Evolutionary conservation across 148 eudicot genomes (phyloP).

Genomic region (Cornus suecica): DNA sequence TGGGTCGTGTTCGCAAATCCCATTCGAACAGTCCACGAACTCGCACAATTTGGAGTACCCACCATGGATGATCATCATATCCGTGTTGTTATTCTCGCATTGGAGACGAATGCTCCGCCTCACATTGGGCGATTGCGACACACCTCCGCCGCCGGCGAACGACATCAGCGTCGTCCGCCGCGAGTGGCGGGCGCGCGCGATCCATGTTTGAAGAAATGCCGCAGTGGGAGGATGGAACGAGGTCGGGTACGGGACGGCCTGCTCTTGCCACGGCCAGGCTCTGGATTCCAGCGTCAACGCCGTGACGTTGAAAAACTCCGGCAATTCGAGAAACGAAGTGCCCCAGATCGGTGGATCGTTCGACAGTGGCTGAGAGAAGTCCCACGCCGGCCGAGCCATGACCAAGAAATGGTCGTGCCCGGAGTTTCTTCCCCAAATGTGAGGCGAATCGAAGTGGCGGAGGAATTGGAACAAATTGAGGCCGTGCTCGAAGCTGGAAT

Average conservation of each 20-base stretch:
- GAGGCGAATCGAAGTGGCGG: slow-evolving; percentile 21
- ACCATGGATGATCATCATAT: background rate
- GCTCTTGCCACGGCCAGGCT: slow-evolving; percentile 57
- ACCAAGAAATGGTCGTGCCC: slow-evolving; percentile 80
- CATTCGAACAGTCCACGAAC: slow-evolving; percentile 81
- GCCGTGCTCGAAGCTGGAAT: slow-evolving; percentile 57
- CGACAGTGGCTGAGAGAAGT: slow-evolving; percentile 42
- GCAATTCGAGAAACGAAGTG: slow-evolving; percentile 65
- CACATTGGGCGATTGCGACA: slow-evolving; percentile 50
- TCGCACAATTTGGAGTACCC: slow-evolving; percentile 62
- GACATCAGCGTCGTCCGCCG: slow-evolving; percentile 32
- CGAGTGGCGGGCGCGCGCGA: slow-evolving; percentile 31
- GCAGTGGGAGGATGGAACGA: slow-evolving; percentile 83
- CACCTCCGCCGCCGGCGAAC: slow-evolving; percentile 92
- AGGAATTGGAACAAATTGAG: slow-evolving; percentile 39
- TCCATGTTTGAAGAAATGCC: slow-evolving; percentile 64
- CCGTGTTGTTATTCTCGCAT: slow-evolving; percentile 31
- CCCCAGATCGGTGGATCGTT: slow-evolving; percentile 71
- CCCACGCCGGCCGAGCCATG: slow-evolving; percentile 76
- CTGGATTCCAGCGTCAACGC: slow-evolving; percentile 60
- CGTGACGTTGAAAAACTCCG: slow-evolving; percentile 65
- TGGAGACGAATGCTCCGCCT: slow-evolving; percentile 77
- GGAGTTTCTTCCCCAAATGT: slow-evolving; percentile 41
- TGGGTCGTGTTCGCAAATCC: slow-evolving; percentile 83
- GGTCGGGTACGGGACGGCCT: slow-evolving; percentile 73